These are phyloP conservation scores for Coemansia sp. DNA, from an alignment of 192 early-diverging fungal genomes.

Conservation along the genomic window DNA sequence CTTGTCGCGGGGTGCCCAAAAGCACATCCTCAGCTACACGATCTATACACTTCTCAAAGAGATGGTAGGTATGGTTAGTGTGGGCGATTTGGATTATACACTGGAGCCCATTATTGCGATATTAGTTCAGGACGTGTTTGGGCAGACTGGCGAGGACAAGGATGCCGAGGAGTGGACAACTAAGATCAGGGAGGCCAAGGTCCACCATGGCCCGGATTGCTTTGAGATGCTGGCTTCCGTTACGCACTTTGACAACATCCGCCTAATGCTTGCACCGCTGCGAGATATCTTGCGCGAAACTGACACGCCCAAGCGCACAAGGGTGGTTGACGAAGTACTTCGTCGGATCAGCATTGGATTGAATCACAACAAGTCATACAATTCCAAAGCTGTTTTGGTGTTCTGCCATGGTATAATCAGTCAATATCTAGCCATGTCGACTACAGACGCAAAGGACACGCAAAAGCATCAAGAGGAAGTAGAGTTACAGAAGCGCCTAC, in stretches of 20 bases:
- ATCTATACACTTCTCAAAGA: conserved; percentile 78
- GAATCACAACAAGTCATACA: conserved; percentile 70
- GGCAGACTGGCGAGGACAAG: conserved; percentile 82
- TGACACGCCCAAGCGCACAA: conserved; percentile 69
- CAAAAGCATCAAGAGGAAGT: conserved; percentile 54
- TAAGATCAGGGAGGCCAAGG: conserved; percentile 89
- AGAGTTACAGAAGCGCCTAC: conserved; percentile 58
- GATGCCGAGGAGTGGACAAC: conserved; percentile 85
- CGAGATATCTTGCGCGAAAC: conserved; percentile 87
- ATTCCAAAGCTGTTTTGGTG: conserved; percentile 65
- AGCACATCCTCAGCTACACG: conserved; percentile 95
- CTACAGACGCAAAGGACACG: conserved; percentile 57
- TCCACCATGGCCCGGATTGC: conserved; percentile 79
- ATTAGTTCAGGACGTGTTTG: conserved; percentile 90
- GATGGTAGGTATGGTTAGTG: conserved; percentile 57
- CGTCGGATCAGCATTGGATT: conserved; percentile 73
- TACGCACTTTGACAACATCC: conserved; percentile 67
- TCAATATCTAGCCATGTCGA: conserved; percentile 77
- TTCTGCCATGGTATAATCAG: conserved; percentile 86
- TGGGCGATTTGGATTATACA: conserved; percentile 80
- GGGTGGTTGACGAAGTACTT: conserved; percentile 80
- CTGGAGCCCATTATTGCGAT: conserved; percentile 69
- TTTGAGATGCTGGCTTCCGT: conserved; percentile 80
- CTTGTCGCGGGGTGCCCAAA: conserved; percentile 81
- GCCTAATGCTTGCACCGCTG: conserved; percentile 74